phyloP scores from a whole-genome alignment of 2,329 filamentous ascomycete species.

The Colletotrichum camelliae region DNA sequence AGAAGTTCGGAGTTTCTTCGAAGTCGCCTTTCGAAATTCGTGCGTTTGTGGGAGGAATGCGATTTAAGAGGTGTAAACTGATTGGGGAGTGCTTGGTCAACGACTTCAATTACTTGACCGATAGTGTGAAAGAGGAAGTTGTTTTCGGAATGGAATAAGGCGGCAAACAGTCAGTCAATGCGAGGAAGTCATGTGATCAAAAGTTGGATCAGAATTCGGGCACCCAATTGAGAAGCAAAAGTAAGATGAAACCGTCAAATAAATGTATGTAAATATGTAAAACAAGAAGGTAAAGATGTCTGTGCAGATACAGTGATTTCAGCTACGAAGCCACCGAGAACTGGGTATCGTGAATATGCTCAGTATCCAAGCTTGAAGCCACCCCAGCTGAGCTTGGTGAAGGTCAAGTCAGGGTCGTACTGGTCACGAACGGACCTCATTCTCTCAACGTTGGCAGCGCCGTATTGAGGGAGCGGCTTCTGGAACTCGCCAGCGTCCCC shows the following conservation, averaged over 20 bases:
- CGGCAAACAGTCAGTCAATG: background rate
- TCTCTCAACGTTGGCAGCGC: constrained; percentile 34
- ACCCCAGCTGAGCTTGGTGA: constrained; percentile 38
- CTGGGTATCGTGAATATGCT: background rate
- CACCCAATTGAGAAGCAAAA: background rate
- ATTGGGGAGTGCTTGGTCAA: background rate
- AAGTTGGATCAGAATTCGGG: background rate
- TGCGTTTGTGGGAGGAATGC: background rate
- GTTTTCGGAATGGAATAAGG: background rate
- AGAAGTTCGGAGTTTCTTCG: background rate
- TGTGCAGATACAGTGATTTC: background rate
- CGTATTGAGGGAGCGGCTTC: constrained; percentile 36
- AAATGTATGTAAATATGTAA: background rate
- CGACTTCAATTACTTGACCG: background rate
- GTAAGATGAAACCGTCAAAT: background rate
- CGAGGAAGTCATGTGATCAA: background rate
- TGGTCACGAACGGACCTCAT: constrained; percentile 32
- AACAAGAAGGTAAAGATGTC: background rate
- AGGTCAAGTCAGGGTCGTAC: constrained; percentile 37
- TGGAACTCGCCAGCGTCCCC: constrained; percentile 43
- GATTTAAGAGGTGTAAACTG: background rate
- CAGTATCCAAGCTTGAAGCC: constrained; percentile 32
- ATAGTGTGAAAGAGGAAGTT: background rate
- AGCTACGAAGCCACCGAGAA: background rate
- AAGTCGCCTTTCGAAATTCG: background rate